Evolutionary conservation across 768 basidiomycete genomes (phyloP), one percentile per base, ranked within the genome.

Genomic region (Kwoniella sp.): DNA sequence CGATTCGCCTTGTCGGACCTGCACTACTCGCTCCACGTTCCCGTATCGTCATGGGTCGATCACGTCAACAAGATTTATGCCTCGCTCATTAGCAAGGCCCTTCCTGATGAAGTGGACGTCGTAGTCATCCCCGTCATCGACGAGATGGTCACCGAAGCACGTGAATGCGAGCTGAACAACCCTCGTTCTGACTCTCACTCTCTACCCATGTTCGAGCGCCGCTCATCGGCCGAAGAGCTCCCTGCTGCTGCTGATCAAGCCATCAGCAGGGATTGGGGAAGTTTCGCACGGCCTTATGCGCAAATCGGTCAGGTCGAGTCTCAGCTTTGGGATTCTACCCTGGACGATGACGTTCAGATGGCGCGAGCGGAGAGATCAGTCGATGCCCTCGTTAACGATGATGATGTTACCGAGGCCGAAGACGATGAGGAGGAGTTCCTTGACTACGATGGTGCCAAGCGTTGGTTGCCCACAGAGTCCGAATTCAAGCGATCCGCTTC

Each of bases 361-460:
- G 56, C 57, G n/a, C 52, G 48, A 9, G 58, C 43, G 6, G 50
- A 57, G 41, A 32, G 46, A 23, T 17, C 36, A 33, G 48, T 48
- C 20, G 36, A 41, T 25, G 56, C 42, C 4, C 41, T 60, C n/a
- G 51, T 60, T 20, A 38, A 57, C 25, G 60, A 58, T n/a, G 54
- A 52, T 7, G 37, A 36, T 6, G 51, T 51, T 6, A 58, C 51
- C 6, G 62, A 54, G 12, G 44, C 47, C 2, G 63, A 61, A n/a
- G 60, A 60, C 5, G 62, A 55, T 15, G 61, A 64, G 22, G 67
- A 67, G 34, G 61, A 64, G 43, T 65, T 61, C 32, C 28, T 65
- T 29, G 67, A 69, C 19, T 69, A 69, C 32, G 67, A 69, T 42
- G 67, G 67, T 14, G 67, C 67, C 15, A 46, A 49, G 23, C 41